Percentiles rank a stretch among this genome's conserved stretches.
Conservation (phyloP, 768 basidiomycete species). For the Tylopilus felleus region DNA sequence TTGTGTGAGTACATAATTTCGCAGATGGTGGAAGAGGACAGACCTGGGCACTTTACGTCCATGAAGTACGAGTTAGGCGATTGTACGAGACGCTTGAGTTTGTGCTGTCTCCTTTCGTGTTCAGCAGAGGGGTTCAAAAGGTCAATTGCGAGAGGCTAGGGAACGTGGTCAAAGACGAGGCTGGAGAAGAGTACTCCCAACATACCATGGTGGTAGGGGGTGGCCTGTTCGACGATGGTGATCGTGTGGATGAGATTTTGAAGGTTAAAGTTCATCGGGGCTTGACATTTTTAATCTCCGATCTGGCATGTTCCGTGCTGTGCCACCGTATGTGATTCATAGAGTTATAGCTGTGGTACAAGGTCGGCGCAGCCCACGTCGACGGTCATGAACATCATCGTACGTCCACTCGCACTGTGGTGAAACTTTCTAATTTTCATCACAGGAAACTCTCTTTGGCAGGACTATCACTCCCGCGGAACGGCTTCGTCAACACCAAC, state of each 20-base stretch:
- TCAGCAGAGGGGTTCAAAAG: slow-evolving; percentile 94
- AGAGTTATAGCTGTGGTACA: no score
- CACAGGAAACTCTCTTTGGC: slow-evolving; percentile 94
- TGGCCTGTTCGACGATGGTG: slow-evolving; percentile 18
- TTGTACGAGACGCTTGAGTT: slow-evolving; percentile 99
- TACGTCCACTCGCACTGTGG: slow-evolving; percentile 23
- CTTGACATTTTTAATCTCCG: slow-evolving; percentile 16
- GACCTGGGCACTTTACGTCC: slow-evolving; percentile 99
- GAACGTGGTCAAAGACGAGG: slow-evolving; percentile 5
- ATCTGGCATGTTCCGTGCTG: slow-evolving; percentile 12
- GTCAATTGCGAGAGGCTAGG: slow-evolving; percentile 92
- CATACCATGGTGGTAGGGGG: slow-evolving; percentile 21
- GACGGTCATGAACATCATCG: slow-evolving; percentile 74
- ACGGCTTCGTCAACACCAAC: slow-evolving; percentile 93
- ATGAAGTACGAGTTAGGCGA: slow-evolving; percentile 99
- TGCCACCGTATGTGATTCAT: neutral
- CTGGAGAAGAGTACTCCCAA: neutral
- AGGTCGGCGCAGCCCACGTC: slow-evolving; percentile 12
- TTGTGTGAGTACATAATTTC: neutral
- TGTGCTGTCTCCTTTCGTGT: slow-evolving; percentile 87
- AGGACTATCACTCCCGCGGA: slow-evolving; percentile 94
- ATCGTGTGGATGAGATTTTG: slow-evolving; percentile 16
- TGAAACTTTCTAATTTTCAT: slow-evolving; percentile 13
- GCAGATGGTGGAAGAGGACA: slow-evolving; percentile 25
- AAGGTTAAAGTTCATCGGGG: slow-evolving; percentile 27